Conservation (phyloP, 108 stramenopile species). For the Pseudonitzschia delicatissima region DNA sequence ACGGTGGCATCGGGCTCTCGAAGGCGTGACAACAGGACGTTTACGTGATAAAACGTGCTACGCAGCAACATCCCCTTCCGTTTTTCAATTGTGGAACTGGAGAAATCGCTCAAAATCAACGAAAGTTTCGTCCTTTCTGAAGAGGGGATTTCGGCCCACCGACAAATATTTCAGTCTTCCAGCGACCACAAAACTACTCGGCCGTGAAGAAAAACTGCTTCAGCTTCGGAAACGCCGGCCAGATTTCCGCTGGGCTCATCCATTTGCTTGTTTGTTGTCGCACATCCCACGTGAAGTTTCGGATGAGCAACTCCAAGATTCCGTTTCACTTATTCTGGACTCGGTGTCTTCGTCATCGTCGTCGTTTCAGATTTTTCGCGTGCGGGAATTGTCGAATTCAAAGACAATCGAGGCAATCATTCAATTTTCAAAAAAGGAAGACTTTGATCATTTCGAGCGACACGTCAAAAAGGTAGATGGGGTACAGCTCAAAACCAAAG, state of each 20-base stretch:
- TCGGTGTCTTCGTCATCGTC: background rate
- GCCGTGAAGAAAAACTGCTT: background rate
- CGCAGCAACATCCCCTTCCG: background rate
- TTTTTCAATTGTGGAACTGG: background rate
- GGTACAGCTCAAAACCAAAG: background rate
- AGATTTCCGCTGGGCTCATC: conserved; percentile 18
- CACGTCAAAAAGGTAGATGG: conserved; percentile 7
- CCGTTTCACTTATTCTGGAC: background rate
- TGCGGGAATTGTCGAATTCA: background rate
- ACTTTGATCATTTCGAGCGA: background rate
- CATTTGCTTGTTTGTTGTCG: background rate
- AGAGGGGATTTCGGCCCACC: conserved; percentile 3
- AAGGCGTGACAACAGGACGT: conserved; percentile 43
- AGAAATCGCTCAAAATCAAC: background rate
- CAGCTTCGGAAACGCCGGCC: background rate
- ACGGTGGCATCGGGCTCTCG: conserved; percentile 47
- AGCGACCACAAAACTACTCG: background rate
- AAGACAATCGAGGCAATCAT: conserved; percentile 27
- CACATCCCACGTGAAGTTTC: background rate
- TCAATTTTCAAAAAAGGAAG: background rate
- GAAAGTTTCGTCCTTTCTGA: background rate
- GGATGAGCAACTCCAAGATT: background rate
- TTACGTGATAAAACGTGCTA: background rate
- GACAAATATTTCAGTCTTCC: background rate
- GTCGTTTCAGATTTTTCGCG: background rate